Conservation (phyloP, 257 asterid species). For the Salvia hispanica region DNA sequence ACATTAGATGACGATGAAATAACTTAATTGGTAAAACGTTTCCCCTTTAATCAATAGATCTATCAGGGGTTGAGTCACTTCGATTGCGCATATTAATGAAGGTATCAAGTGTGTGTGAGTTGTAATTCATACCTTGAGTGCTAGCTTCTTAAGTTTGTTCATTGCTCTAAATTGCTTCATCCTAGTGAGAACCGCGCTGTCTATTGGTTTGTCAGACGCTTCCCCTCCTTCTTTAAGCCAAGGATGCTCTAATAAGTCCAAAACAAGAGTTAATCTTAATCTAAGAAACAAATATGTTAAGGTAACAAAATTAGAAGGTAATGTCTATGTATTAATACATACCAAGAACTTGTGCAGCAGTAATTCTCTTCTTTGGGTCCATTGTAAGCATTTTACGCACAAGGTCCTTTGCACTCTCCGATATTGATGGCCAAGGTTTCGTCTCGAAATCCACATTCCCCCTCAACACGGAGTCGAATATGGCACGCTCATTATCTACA, state of each 20-base stretch:
- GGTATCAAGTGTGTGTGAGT: too few species aligned
- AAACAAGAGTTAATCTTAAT: neutral
- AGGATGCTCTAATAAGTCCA: constrained; percentile 64
- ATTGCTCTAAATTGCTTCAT: constrained; percentile 96
- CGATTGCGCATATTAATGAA: too few species aligned
- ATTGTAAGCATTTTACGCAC: constrained; percentile 66
- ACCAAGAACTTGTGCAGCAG: constrained; percentile 89
- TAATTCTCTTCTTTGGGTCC: constrained; percentile 65
- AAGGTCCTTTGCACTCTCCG: constrained; percentile 76
- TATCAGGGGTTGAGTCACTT: too few species aligned
- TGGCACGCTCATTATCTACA: constrained; percentile 73
- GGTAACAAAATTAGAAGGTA: too few species aligned
- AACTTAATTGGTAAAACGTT: too few species aligned
- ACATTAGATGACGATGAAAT: too few species aligned
- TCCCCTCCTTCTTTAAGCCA: constrained; percentile 86
- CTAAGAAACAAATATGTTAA: too few species aligned
- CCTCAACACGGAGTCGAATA: constrained; percentile 63
- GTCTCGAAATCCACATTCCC: constrained; percentile 69
- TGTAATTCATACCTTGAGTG: constrained; percentile 59
- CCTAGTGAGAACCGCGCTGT: constrained; percentile 82
- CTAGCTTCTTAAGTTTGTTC: constrained; percentile 90
- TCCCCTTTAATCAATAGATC: too few species aligned
- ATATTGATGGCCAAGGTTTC: constrained; percentile 74
- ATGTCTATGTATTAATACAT: neutral
- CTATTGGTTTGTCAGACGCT: constrained; percentile 84